Evolutionary conservation across 1,284 basidiomycete species (phyloP), one percentile per base, ranked within the genome.

Genomic region (Testicularia cyperi): DNA sequence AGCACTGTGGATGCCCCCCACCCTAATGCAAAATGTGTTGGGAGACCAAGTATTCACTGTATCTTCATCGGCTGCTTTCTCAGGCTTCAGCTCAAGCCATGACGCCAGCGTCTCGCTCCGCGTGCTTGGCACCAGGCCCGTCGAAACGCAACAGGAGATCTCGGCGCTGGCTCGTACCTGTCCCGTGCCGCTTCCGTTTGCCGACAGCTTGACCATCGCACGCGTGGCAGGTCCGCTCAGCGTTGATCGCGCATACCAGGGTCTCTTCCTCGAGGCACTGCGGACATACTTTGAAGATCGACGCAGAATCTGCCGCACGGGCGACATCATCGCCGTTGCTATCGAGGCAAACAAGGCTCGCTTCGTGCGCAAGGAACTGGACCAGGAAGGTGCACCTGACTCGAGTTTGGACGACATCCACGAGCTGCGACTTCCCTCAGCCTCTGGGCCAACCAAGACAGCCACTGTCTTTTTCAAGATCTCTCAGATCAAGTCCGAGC

Each of bases 211-310:
- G 23, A 88, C 87, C 1, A 80, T 98, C 26, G 86, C 91, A 2
- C 83, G 91, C 15, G 81, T 98, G 4, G 86, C 90, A 0, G 90
- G 90, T 0, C 85, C 90, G 1, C 78, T 87, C 53, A 85, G 88
- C 1, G 84, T 84, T 5, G 85, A 87, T 74, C 86, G 86, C 44
- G 78, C 80, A 24, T 88, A 88, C 68, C 88, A 95, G 69, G 73
- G 81, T 1, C 75, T 85, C 6, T 88, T 88, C 74, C 77, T 92
- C 12, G 79, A 80, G 12, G 84, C 85, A 5, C 78, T 97, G 52
- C 86, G 85, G 45, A 52, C 74, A 3, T 83, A 88, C 72, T 91
- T 96, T 70, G 79, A 82, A 27, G 72, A 74, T 0, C 77, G 78
- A 0, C 82, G 80, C 49, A 81, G 85, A 24, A 78, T 95, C 16